Percentiles rank a stretch among this genome's conserved stretches.
phyloP scores from a whole-genome alignment of 2,329 filamentous ascomycete genomes.

The Sporothrix phasma region DNA sequence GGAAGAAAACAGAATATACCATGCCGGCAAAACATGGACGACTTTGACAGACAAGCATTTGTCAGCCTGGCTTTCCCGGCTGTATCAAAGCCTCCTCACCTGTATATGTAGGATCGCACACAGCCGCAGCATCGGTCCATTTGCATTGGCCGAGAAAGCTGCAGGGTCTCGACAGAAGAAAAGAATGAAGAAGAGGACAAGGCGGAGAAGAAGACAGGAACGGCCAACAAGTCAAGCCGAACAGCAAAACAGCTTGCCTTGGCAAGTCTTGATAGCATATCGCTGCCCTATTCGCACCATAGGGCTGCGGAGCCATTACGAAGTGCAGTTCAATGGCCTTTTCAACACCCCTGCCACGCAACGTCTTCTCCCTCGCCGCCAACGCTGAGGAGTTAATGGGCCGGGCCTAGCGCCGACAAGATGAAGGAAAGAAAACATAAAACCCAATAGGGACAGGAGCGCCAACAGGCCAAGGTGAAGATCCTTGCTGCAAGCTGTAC shows the following conservation, averaged over 20 bases:
- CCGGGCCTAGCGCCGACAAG: constrained; percentile 5
- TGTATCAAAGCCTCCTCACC: background rate
- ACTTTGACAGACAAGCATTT: too few species aligned
- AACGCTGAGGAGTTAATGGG: constrained; percentile 1
- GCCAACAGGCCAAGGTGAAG: too few species aligned
- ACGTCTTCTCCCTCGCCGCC: background rate
- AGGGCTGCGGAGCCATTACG: too few species aligned
- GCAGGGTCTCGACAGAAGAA: background rate
- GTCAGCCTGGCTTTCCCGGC: too few species aligned
- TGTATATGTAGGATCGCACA: background rate
- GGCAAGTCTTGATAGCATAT: background rate
- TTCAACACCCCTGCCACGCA: background rate
- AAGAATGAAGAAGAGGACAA: too few species aligned
- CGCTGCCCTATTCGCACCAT: background rate
- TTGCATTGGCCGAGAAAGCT: constrained; percentile 5
- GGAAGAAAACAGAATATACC: background rate
- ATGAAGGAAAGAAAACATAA: background rate
- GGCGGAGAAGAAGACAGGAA: background rate
- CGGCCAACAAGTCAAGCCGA: background rate
- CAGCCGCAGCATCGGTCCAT: constrained; percentile 3
- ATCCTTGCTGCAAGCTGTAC: too few species aligned
- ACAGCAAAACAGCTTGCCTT: background rate
- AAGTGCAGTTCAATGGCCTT: too few species aligned
- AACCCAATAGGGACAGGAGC: background rate
- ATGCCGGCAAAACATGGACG: background rate